Conservation (phyloP, 208 protist genomes). For the Acanthamoeba triangularis region DNA sequence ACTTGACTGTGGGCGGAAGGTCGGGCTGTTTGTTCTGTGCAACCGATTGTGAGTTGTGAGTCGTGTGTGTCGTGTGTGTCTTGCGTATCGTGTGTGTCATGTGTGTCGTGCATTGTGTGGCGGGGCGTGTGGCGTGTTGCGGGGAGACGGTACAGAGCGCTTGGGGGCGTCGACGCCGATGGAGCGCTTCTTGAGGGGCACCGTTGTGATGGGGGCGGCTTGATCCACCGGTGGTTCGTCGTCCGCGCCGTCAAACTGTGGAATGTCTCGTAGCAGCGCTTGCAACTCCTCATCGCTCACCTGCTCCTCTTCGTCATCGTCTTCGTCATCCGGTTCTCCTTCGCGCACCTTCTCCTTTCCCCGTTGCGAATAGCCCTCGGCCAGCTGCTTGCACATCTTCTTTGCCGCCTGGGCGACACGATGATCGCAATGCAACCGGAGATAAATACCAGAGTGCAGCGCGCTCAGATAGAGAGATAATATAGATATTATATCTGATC, state of each 20-base stretch:
- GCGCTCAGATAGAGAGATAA: too few species aligned
- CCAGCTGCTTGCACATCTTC: slow-evolving; percentile 25
- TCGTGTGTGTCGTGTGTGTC: not conserved
- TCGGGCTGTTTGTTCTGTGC: slow-evolving; percentile 44
- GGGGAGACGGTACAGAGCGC: not conserved
- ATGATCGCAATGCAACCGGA: too few species aligned
- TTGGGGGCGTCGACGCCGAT: not conserved
- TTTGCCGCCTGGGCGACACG: not conserved
- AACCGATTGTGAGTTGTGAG: not conserved
- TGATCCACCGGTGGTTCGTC: slow-evolving; percentile 6
- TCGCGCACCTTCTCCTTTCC: not conserved
- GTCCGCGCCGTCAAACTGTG: slow-evolving; percentile 20
- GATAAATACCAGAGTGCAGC: too few species aligned
- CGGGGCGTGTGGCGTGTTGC: too few species aligned
- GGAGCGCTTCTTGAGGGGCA: not conserved
- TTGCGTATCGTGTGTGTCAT: too few species aligned
- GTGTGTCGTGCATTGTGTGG: not conserved
- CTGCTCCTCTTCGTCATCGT: slow-evolving; percentile 2
- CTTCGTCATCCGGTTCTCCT: not conserved
- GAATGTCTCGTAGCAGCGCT: slow-evolving; percentile 44
- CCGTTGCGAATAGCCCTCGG: not conserved
- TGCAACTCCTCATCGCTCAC: slow-evolving; percentile 16
- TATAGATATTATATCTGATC: too few species aligned
- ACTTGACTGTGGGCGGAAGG: slow-evolving; percentile 57
- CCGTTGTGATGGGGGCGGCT: not conserved